These are phyloP conservation scores for Leishmania turanica DNA, from an alignment of 208 protist species.

Conservation along the genomic window DNA sequence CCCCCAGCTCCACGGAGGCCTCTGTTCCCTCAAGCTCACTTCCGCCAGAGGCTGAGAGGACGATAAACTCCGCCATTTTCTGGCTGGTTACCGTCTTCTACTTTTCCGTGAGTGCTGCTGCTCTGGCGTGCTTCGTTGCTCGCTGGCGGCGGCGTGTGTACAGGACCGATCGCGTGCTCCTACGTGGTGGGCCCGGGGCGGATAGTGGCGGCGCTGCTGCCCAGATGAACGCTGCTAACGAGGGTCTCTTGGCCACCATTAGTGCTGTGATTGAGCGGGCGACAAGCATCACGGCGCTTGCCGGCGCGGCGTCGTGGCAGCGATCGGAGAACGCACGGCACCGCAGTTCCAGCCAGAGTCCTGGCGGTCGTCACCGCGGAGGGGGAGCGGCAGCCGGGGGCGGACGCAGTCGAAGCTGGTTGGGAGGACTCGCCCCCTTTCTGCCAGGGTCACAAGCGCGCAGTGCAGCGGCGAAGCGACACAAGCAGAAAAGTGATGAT, in stretches of 20 bases:
- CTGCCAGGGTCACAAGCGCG: constrained; percentile 7
- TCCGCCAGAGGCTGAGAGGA: background rate
- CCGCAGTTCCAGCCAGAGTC: background rate
- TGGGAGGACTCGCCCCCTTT: constrained; percentile 5
- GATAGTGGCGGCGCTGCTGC: background rate
- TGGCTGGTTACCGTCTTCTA: constrained; percentile 28
- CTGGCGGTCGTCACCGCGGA: background rate
- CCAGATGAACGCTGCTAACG: background rate
- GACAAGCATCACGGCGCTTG: constrained; percentile 16
- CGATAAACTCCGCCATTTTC: constrained; percentile 18
- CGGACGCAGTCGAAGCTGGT: constrained; percentile 1
- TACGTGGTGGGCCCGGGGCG: background rate
- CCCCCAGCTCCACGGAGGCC: background rate
- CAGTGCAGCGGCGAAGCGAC: background rate
- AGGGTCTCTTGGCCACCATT: constrained; percentile 23
- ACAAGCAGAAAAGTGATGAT: background rate
- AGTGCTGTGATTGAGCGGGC: constrained; percentile 28
- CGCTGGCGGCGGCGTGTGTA: constrained; percentile 23
- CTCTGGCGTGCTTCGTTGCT: constrained; percentile 19
- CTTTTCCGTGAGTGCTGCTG: constrained; percentile 8
- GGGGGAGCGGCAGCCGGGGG: background rate
- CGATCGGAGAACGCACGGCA: constrained; percentile 1
- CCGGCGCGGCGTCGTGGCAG: constrained; percentile 20
- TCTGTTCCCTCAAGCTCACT: background rate
- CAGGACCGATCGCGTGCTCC: constrained; percentile 7